Conservation (phyloP, 768 basidiomycete species). For the Mycena haematopus region DNA sequence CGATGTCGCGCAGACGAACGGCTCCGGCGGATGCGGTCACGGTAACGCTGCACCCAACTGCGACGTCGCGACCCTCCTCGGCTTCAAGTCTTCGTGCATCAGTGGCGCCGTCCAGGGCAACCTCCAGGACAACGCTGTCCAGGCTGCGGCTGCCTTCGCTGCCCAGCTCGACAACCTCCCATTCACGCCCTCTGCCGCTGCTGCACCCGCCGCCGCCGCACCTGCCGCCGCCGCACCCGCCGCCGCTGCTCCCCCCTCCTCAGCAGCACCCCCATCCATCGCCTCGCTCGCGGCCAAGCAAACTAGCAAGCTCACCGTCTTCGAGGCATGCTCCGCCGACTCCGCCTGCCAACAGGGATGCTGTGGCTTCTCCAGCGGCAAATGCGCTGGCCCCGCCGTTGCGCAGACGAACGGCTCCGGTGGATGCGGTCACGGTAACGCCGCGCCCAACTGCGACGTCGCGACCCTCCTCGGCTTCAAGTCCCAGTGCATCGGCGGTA, state of each 20-base stretch:
- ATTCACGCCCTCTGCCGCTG: background rate
- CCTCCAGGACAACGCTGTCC: background rate
- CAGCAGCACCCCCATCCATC: background rate
- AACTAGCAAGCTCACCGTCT: constrained; percentile 23
- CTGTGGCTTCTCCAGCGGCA: constrained; percentile 33
- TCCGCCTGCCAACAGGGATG: constrained; percentile 6
- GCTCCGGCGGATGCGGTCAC: constrained; percentile 33
- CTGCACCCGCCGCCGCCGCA: background rate
- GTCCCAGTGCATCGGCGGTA: constrained; percentile 2
- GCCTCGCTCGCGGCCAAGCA: constrained; percentile 7
- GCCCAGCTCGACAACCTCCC: constrained; percentile 17
- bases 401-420: constrained; percentile 33
- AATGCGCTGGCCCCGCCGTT: constrained; percentile 34
- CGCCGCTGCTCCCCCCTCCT: constrained; percentile 21
- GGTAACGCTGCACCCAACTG: constrained; percentile 31
- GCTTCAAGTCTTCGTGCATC: constrained; percentile 8
- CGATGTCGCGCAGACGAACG: constrained; percentile 33
- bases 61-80: constrained; percentile 28
- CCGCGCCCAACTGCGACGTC: constrained; percentile 32
- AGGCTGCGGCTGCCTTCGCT: constrained; percentile 10
- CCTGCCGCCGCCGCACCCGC: constrained; percentile 15
- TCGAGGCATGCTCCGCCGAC: constrained; percentile 29
- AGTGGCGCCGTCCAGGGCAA: background rate
- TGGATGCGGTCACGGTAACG: constrained; percentile 33
- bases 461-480: constrained; percentile 23